phyloP scores from a whole-genome alignment of 2,329 filamentous ascomycete species.

The Beauveria varroae region DNA sequence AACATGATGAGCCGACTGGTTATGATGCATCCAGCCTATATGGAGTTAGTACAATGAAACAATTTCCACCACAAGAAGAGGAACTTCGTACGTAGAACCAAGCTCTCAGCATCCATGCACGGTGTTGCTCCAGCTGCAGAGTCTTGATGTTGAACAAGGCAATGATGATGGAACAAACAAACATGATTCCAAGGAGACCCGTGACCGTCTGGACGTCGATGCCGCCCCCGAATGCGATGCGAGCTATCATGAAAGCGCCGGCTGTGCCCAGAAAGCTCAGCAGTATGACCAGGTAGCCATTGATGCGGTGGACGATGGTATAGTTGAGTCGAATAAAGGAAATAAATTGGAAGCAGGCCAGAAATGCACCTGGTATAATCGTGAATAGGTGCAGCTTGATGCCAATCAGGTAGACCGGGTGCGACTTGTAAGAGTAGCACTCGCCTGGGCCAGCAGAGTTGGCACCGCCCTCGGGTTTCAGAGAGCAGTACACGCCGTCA shows the following conservation, averaged over 20 bases:
- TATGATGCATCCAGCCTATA: slow-evolving; percentile 39
- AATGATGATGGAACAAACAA: slow-evolving; percentile 32
- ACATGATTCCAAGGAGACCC: slow-evolving; percentile 36
- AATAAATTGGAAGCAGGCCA: slow-evolving; percentile 39
- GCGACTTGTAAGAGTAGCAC: slow-evolving; percentile 28
- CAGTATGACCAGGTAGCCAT: slow-evolving; percentile 45
- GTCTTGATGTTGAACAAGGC: slow-evolving; percentile 49
- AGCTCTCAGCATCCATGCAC: slow-evolving; percentile 54
- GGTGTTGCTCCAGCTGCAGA: slow-evolving; percentile 53
- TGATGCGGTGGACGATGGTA: slow-evolving; percentile 49
- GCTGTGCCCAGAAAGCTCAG: slow-evolving; percentile 37
- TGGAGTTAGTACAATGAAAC: background rate
- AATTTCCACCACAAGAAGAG: too few species aligned
- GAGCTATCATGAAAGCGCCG: slow-evolving; percentile 43
- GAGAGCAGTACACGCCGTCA: slow-evolving; percentile 24
- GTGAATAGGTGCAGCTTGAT: slow-evolving; percentile 36
- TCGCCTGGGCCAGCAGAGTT: slow-evolving; percentile 25
- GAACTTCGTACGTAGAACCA: slow-evolving; percentile 34
- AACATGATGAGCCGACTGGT: slow-evolving; percentile 41
- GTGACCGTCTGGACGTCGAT: slow-evolving; percentile 36
- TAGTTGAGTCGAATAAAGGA: slow-evolving; percentile 37
- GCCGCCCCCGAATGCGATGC: slow-evolving; percentile 37
- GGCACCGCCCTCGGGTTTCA: background rate
- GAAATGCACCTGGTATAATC: slow-evolving; percentile 34
- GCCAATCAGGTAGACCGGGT: slow-evolving; percentile 25